These are phyloP conservation scores for Ceratobasidium sp. DNA, from an alignment of 1,284 basidiomycete species.

Conservation along the genomic window DNA sequence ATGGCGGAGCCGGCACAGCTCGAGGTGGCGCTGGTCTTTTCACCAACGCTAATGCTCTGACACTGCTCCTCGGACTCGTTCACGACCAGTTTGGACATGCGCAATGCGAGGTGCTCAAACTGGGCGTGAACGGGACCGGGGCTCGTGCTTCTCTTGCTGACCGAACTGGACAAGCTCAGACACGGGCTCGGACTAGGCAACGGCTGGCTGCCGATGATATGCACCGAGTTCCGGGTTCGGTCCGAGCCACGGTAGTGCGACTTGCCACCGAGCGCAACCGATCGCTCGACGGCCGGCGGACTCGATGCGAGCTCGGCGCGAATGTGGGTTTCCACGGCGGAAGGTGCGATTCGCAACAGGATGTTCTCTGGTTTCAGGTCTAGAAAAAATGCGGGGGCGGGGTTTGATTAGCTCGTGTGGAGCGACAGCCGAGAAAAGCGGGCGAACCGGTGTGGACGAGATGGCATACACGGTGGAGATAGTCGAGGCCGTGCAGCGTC, in stretches of 20 bases:
- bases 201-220: constrained; percentile 94
- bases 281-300: constrained; percentile 13
- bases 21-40: constrained; percentile 27
- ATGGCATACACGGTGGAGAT: constrained; percentile 96
- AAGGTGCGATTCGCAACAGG: constrained; percentile 85
- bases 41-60: constrained; percentile 5
- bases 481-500: constrained; percentile 92
- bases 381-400: not conserved
- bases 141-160: not conserved
- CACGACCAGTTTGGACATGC: constrained; percentile 40
- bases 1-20: constrained; percentile 31
- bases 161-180: constrained; percentile 46
- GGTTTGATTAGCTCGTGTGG: constrained; percentile 46
- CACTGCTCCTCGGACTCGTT: constrained; percentile 8
- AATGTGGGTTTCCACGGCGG: constrained; percentile 92
- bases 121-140: constrained; percentile 5
- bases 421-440: not conserved
- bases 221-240: constrained; percentile 53
- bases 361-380: constrained; percentile 99
- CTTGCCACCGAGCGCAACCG: constrained; percentile 2
- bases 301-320: constrained; percentile 49
- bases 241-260: not conserved
- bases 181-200: constrained; percentile 73
- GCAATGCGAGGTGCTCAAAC: constrained; percentile 35
- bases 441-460: constrained; percentile 80